These are phyloP conservation scores for Mucor saturninus DNA, from an alignment of 371 early-diverging fungal species.

Conservation along the genomic window DNA sequence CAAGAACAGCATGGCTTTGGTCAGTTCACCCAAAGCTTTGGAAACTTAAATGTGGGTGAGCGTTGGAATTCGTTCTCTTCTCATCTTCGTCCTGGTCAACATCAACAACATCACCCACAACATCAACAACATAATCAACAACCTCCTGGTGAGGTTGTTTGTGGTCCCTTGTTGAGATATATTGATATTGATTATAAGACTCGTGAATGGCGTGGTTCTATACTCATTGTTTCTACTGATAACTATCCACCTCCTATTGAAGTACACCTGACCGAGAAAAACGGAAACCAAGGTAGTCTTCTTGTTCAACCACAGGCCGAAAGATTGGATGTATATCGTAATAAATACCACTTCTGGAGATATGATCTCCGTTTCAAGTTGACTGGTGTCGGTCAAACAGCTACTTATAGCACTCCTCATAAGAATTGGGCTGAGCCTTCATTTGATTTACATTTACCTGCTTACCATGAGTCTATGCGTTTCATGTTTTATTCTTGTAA, in stretches of 20 bases:
- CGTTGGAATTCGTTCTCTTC: conserved; percentile 15
- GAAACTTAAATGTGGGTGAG: conserved; percentile 11
- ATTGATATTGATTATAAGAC: conserved; percentile 37
- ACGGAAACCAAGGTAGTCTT: conserved; percentile 1
- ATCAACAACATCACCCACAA: not conserved
- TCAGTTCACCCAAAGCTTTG: conserved; percentile 13
- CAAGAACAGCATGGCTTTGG: not conserved
- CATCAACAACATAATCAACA: no score
- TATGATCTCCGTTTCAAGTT: conserved; percentile 34
- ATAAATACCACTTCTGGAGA: conserved; percentile 43
- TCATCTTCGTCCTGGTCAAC: conserved; percentile 9
- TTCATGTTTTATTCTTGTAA: conserved; percentile 51
- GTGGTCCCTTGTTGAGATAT: conserved; percentile 42
- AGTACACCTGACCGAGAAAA: conserved; percentile 15
- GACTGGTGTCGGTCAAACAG: conserved; percentile 20
- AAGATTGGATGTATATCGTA: conserved; percentile 30
- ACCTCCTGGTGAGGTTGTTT: conserved; percentile 29
- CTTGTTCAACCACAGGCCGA: conserved; percentile 16
- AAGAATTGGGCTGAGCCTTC: conserved; percentile 27
- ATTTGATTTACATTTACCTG: conserved; percentile 27
- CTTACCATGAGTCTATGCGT: conserved; percentile 29
- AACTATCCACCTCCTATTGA: conserved; percentile 30
- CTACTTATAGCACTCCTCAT: conserved; percentile 25
- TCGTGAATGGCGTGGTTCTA: conserved; percentile 41
- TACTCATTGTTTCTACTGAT: conserved; percentile 36